Evolutionary conservation across 2,329 filamentous ascomycete species (phyloP), one percentile per base, ranked within the genome.

Genomic region (Tolypocladium nubicola): DNA sequence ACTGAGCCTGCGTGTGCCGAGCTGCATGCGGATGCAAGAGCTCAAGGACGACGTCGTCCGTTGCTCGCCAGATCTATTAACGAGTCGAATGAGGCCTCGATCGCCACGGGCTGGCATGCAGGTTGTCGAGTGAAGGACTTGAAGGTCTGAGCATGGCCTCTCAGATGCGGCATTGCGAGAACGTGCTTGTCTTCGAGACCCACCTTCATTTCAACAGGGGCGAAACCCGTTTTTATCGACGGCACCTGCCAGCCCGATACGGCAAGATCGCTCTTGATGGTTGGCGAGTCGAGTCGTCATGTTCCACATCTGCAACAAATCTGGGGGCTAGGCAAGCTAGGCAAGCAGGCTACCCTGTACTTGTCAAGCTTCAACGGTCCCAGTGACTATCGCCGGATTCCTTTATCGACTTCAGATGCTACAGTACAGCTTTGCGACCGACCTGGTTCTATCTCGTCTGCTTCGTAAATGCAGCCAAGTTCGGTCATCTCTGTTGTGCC

Each of bases 31-130:
- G 37, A 41, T 26, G 38, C 52, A 54, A 41, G 23, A 19, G 5
- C 39, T 39, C 52, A 30, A 16, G 4, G 23, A 19, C 21, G 21
- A 39, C 26, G 21, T 40, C 13, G 37, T 53, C 16, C 14, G 23
- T 16, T 13, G 38, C 37, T 16, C 7, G 38, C 37, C 10, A 33
- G 23, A 33, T 30, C 39, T 41, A 26, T 26, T 26, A 52, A 45
- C 47, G 41, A 26, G 37, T 11, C 26, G 40, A 52, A 56, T 49
- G 54, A 40, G 30, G 11, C 4, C 19, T 37, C 9, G 40, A 26
- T n/a, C n/a, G 58, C 50, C 58, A 57, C 40, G 53, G 35, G 54
- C 47, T 56, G 56, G 56, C 50, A 57, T 59, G 53, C 21, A 21
- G 54, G 21, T 54, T 50, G 38, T 47, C 56, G 57, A 58, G 56